Base-by-base conservation (phyloP, 2,329 filamentous ascomycete genomes). In the Colletotrichum truncatum region DNA sequence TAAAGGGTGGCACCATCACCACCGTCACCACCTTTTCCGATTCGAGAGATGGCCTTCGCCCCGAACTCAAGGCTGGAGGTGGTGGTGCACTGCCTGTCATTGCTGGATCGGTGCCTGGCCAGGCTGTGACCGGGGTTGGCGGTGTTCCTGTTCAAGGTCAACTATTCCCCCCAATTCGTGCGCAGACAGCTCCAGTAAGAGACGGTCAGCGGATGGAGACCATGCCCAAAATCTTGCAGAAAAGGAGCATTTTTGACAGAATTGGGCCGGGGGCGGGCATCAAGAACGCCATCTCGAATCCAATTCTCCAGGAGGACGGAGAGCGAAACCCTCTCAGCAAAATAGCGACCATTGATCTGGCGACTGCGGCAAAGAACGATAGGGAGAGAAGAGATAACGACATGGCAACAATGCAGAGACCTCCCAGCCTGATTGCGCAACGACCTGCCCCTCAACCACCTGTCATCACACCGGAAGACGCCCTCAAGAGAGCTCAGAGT, bases 281-380 rank as follows among this genome's bases (percentile, higher is more conserved):
- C 23, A 85, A 81, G 61, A 67, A 84, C 16, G 70, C 72, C 4
- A 88, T 88, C 32, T 87, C 85, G 10, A 76, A 79, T 11, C 85
- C 86, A 1, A 78, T 87, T 34, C 69, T 85, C 11, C 74, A 78
- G 64, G 67, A 74, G 38, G 62, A 55, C 32, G 72, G 71, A 21
- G 76, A 75, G 23, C 69, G 73, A 18, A 83, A 80, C 56, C 79
- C 84, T 0, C 70, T 82, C 38, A 76, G 75, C 53, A 83, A 79
- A 68, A 83, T 85, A 16, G 71, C 80, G 6, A 86, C 84, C 0
- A 75, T 87, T 28, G 85, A 85, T 56, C 75, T 88, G 32, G 77
- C 79, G 9, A 82, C 82, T 1, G 85, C 85, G 2, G 81, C 78
- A 1, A 76, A 70, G 64, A 80, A 81, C 12, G 84, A 88, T 43